A percentile compares a stretch with the other conserved stretches of the same genome.
Conservation (phyloP, 805 yeast genomes). For the Candida michaelii region DNA sequence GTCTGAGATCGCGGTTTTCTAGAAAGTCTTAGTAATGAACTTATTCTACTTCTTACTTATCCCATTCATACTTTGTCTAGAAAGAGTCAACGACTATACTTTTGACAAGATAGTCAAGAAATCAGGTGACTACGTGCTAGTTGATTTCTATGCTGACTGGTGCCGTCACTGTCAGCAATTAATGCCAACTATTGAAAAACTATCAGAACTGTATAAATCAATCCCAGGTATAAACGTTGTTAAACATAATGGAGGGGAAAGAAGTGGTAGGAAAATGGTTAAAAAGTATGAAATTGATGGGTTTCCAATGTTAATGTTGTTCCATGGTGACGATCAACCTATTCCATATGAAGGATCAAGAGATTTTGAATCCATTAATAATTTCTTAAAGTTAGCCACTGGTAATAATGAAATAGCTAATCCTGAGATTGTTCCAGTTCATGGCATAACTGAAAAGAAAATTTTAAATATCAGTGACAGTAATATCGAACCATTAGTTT, state of each 20-base stretch:
- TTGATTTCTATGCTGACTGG: constrained; percentile 66
- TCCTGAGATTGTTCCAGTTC: constrained; percentile 9
- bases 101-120: constrained; percentile 57
- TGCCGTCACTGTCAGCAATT: constrained; percentile 65
- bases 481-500: constrained; percentile 44
- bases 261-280: constrained; percentile 48
- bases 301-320: constrained; percentile 63
- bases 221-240: constrained; percentile 46
- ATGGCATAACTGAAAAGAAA: constrained; percentile 2
- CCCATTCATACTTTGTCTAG: constrained; percentile 18
- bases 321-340: constrained; percentile 53
- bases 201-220: constrained; percentile 30
- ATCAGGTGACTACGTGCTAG: constrained; percentile 48
- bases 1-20: too few relatives aligned
- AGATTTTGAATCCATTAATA: constrained; percentile 48
- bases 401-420: constrained; percentile 18
- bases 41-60: constrained; percentile 2
- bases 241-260: constrained; percentile 58
- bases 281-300: constrained; percentile 55
- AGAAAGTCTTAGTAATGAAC: constrained; percentile 10
- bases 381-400: constrained; percentile 46
- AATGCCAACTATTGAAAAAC: constrained; percentile 48
- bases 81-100: constrained; percentile 47
- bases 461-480: constrained; percentile 29
- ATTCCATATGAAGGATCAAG: constrained; percentile 57